Percentiles rank a stretch among this genome's conserved stretches.
phyloP scores from a whole-genome alignment of 805 yeast species.

The Brettanomyces nanus region DNA sequence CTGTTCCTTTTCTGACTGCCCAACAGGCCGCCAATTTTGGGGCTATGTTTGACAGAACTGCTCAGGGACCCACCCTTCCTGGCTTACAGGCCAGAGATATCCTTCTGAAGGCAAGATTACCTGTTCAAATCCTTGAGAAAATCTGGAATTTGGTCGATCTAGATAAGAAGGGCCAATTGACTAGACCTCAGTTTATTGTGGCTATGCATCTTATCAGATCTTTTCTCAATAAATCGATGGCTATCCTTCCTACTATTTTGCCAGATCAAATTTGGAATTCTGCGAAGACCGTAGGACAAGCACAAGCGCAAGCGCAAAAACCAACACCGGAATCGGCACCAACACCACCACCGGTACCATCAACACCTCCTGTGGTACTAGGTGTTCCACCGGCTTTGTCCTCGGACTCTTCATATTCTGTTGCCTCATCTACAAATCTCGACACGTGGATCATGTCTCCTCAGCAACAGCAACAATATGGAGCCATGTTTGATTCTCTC shows the following conservation, averaged over 20 bases:
- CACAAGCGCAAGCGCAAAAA: constrained; percentile 7
- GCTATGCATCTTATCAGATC: constrained; percentile 96
- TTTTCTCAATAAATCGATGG: constrained; percentile 54
- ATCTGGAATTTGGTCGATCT: constrained; percentile 88
- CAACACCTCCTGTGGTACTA: constrained; percentile 5
- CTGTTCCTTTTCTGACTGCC: constrained; percentile 46
- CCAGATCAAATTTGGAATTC: constrained; percentile 27
- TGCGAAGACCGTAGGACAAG: constrained; percentile 16
- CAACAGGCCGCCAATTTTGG: constrained; percentile 57
- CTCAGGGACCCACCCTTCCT: constrained; percentile 44
- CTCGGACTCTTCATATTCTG: constrained; percentile 8
- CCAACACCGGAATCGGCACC: constrained; percentile 9
- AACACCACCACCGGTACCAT: constrained; percentile 8
- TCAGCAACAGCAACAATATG: constrained; percentile 69
- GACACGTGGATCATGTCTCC: constrained; percentile 56
- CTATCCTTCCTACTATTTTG: constrained; percentile 27
- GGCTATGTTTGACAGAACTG: constrained; percentile 66
- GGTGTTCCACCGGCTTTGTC: constrained; percentile 3
- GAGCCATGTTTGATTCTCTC: constrained; percentile 66
- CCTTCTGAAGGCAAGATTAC: constrained; percentile 81
- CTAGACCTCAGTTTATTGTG: constrained; percentile 69
- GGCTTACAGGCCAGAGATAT: constrained; percentile 83
- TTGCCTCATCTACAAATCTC: constrained; percentile 13
- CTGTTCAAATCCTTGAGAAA: constrained; percentile 68
- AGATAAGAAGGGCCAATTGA: constrained; percentile 61